Evolutionary conservation across 31 red algal genomes (phyloP).

Genomic region (Bonnemaisonia californica): DNA sequence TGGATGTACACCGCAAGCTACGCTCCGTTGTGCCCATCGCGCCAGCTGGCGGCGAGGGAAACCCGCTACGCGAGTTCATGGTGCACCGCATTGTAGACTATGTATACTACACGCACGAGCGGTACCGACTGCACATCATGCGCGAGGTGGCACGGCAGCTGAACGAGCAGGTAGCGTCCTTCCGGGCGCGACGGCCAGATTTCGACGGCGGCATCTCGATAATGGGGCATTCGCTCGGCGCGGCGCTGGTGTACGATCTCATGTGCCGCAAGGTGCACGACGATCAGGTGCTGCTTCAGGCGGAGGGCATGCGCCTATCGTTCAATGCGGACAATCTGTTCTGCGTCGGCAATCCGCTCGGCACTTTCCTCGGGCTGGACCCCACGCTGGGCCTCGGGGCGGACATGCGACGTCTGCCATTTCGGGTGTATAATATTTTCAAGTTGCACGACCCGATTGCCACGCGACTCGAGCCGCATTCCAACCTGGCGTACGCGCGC

Average conservation of each 20-base stretch:
- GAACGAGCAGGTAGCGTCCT: constrained; percentile 59
- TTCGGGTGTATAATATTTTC: constrained; percentile 81
- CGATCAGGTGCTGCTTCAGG: constrained; percentile 59
- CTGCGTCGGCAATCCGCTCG: constrained; percentile 85
- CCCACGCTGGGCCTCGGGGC: constrained; percentile 49
- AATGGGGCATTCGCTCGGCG: constrained; percentile 89
- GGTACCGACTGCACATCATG: constrained; percentile 77
- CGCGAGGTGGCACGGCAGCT: constrained; percentile 70
- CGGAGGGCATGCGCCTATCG: constrained; percentile 71
- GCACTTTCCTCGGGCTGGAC: constrained; percentile 82
- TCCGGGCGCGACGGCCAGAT: constrained; percentile 77
- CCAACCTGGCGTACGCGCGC: constrained; percentile 34
- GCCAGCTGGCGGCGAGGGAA: constrained; percentile 28
- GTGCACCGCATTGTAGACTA: constrained; percentile 84
- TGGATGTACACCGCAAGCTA: constrained; percentile 71
- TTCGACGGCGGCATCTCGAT: constrained; percentile 80
- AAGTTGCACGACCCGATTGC: constrained; percentile 93
- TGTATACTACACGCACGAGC: constrained; percentile 79
- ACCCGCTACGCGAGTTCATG: constrained; percentile 83
- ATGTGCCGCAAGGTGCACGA: constrained; percentile 56
- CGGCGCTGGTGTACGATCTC: constrained; percentile 81
- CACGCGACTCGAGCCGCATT: constrained; percentile 75
- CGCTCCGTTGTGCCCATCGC: constrained; percentile 72
- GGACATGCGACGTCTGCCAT: constrained; percentile 47
- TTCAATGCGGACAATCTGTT: constrained; percentile 84